Percentiles rank a stretch among this genome's conserved stretches.
These are phyloP conservation scores for Erysimum cheiri DNA, from an alignment of 441 rosid species.

Conservation along the genomic window DNA sequence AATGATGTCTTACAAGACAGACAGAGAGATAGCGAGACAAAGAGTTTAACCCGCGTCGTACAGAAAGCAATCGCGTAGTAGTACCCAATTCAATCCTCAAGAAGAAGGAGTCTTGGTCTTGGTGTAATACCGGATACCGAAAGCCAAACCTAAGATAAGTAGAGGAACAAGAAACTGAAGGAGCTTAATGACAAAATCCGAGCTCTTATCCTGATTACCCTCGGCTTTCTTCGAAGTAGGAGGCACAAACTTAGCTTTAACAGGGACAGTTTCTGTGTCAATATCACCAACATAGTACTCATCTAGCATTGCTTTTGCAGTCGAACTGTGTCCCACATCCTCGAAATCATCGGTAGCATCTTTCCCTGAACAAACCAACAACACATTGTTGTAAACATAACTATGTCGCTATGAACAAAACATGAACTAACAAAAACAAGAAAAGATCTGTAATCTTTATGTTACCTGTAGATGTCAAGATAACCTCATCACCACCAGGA, in stretches of 20 bases:
- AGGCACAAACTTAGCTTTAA: constrained; percentile 52
- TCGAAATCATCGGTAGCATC: constrained; percentile 93
- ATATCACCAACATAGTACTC: constrained; percentile 75
- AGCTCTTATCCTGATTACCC: constrained; percentile 77
- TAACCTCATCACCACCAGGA: constrained; percentile 97
- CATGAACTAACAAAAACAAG: background rate
- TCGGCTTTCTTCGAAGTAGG: constrained; percentile 67
- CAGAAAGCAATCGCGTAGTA: background rate
- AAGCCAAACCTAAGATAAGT: constrained; percentile 84
- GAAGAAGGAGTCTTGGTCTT: constrained; percentile 73
- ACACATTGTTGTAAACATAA: constrained; percentile 38
- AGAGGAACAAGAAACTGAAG: constrained; percentile 92
- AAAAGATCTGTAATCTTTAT: background rate
- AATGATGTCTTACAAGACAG: constrained; percentile 36
- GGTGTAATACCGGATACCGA: constrained; percentile 77
- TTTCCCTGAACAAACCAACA: constrained; percentile 61
- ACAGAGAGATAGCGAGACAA: constrained; percentile 10
- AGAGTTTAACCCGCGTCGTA: background rate
- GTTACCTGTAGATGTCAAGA: constrained; percentile 82
- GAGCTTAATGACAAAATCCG: constrained; percentile 68
- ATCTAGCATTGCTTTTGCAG: constrained; percentile 87
- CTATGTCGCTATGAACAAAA: constrained; percentile 23
- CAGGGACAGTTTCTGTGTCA: constrained; percentile 69
- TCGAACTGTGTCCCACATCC: constrained; percentile 89
- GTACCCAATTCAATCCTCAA: constrained; percentile 27